Percentiles rank a stretch among this genome's conserved stretches.
These are phyloP conservation scores for Cyclocybe aegerita DNA, from an alignment of 768 basidiomycete genomes.

Conservation along the genomic window DNA sequence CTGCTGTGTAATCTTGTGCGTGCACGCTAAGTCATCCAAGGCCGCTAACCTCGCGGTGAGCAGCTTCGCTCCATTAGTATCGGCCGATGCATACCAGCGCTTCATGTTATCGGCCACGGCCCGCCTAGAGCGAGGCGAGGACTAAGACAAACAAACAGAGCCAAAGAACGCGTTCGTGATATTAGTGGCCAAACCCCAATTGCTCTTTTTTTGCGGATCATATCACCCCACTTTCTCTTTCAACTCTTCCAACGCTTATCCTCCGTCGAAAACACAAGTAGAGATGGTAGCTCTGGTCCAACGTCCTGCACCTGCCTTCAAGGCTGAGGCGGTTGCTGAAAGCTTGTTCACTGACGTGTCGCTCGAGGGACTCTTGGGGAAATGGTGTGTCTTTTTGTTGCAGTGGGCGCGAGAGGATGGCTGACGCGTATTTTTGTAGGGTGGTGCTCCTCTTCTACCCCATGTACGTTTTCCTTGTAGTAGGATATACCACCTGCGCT, in stretches of 20 bases:
- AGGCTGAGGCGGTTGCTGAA: constrained; percentile 69
- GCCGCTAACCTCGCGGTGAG: no score
- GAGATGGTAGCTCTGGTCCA: constrained; percentile 68
- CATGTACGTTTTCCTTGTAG: constrained; percentile 46
- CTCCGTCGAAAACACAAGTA: neutral
- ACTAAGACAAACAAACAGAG: constrained; percentile 16
- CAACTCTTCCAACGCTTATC: neutral
- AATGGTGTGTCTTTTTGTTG: constrained; percentile 59
- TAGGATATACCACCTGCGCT: neutral
- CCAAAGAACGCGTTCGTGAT: constrained; percentile 25
- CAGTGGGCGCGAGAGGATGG: constrained; percentile 8
- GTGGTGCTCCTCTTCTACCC: constrained; percentile 95
- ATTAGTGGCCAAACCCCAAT: constrained; percentile 9
- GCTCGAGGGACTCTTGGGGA: constrained; percentile 69
- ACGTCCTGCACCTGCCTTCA: constrained; percentile 84
- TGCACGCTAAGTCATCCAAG: no score
- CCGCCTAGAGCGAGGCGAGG: neutral
- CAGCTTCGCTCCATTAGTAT: no score
- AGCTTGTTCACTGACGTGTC: constrained; percentile 78
- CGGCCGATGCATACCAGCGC: neutral
- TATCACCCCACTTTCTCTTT: constrained; percentile 3
- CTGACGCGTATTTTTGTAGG: constrained; percentile 41
- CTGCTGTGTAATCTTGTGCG: no score
- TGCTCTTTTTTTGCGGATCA: constrained; percentile 7
- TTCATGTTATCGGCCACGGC: neutral